These are phyloP conservation scores for Cryptococcus depauperatus DNA, from an alignment of 1,284 basidiomycete species.

Conservation along the genomic window DNA sequence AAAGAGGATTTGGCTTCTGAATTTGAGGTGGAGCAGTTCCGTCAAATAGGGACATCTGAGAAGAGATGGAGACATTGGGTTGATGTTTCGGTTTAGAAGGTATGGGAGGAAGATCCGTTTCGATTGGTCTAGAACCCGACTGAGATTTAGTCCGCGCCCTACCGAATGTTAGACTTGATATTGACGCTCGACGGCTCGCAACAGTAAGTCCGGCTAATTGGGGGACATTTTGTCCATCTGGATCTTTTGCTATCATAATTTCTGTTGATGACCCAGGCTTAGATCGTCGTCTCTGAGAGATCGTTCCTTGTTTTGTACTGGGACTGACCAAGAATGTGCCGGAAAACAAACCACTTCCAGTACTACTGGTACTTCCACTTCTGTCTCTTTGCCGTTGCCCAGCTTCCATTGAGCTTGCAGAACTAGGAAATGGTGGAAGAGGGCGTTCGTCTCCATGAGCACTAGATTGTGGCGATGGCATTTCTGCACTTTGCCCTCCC, in stretches of 20 bases:
- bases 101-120: constrained; percentile 8
- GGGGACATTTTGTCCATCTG: neutral
- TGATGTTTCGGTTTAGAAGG: constrained; percentile 13
- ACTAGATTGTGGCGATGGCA: neutral
- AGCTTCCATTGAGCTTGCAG: neutral
- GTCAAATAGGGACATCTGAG: constrained; percentile 2
- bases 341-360: neutral
- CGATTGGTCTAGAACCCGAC: constrained; percentile 29
- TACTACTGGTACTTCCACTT: neutral
- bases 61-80: constrained; percentile 17
- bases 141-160: constrained; percentile 33
- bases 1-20: neutral
- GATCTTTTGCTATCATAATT: neutral
- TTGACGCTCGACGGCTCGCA: neutral
- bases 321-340: constrained; percentile 24
- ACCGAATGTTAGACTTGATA: neutral
- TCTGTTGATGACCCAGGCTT: constrained; percentile 7
- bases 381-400: neutral
- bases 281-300: constrained; percentile 33
- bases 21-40: constrained; percentile 1
- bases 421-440: constrained; percentile 1
- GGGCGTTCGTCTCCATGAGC: neutral
- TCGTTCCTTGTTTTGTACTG: constrained; percentile 29
- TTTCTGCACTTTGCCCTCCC: no score
- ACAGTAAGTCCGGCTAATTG: no score